A percentile compares a stretch with the other conserved stretches of the same genome.
phyloP scores from a whole-genome alignment of 768 basidiomycete genomes.

The Xerocomellus intermedius region DNA sequence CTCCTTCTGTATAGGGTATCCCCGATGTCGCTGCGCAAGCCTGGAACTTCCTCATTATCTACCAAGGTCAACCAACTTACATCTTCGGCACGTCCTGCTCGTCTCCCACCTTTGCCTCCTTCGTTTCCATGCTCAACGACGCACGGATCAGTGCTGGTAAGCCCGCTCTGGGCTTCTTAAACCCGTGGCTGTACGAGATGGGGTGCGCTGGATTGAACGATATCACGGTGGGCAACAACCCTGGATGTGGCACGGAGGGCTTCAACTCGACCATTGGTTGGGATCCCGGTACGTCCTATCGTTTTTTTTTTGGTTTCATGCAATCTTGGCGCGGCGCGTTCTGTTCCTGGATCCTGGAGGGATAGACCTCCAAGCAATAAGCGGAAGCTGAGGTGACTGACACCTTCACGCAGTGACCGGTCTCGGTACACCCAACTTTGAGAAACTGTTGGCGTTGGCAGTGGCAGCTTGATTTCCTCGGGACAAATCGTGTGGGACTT shows the following conservation, averaged over 20 bases:
- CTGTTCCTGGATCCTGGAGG: not conserved
- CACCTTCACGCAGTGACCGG: constrained; percentile 46
- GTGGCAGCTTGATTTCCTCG: constrained; percentile 7
- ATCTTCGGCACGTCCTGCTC: constrained; percentile 67
- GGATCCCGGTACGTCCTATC: constrained; percentile 50
- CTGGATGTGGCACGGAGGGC: constrained; percentile 60
- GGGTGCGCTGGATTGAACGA: constrained; percentile 47
- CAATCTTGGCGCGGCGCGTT: not conserved
- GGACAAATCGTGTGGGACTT: no score
- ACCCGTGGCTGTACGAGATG: constrained; percentile 53
- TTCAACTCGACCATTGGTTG: constrained; percentile 60
- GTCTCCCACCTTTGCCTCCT: constrained; percentile 60
- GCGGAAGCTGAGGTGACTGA: not conserved
- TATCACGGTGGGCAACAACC: constrained; percentile 55
- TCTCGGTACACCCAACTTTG: constrained; percentile 54
- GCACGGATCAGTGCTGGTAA: constrained; percentile 45
- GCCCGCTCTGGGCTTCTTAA: constrained; percentile 61
- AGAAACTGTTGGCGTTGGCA: constrained; percentile 42
- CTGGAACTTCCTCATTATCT: constrained; percentile 45
- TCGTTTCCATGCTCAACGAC: constrained; percentile 67
- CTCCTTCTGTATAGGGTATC: constrained; percentile 36
- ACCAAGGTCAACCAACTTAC: constrained; percentile 34
- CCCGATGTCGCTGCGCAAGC: constrained; percentile 70
- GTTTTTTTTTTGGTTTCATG: no score
- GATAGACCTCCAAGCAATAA: no score